Evolutionary conservation across 352 stramenopile genomes (phyloP).

Genomic region (Phytopythium mirpurense): DNA sequence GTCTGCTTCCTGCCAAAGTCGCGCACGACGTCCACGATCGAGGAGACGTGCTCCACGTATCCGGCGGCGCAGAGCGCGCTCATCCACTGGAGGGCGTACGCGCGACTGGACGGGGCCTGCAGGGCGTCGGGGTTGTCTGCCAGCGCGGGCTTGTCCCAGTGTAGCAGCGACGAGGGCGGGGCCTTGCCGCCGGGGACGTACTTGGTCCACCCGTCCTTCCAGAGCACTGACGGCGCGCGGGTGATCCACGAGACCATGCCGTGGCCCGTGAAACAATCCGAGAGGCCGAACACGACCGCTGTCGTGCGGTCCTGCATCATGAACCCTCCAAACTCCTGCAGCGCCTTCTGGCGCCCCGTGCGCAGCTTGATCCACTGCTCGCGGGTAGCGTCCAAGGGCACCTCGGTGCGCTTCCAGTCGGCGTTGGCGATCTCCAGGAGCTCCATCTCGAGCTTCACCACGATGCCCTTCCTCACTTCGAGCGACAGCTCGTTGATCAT

Average conservation of each 20-base stretch:
- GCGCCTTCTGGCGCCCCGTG: constrained; percentile 30
- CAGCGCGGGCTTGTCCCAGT: constrained; percentile 29
- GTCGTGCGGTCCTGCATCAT: constrained; percentile 51
- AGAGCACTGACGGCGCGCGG: constrained; percentile 33
- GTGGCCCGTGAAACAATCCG: constrained; percentile 54
- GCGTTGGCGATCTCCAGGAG: constrained; percentile 44
- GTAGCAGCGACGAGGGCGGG: constrained; percentile 17
- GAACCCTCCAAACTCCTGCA: constrained; percentile 38
- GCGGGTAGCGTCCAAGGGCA: constrained; percentile 12
- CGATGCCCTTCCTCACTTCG: constrained; percentile 48
- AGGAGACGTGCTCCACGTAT: constrained; percentile 48
- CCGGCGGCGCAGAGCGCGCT: constrained; percentile 52
- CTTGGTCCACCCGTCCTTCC: constrained; percentile 46
- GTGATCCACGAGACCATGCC: constrained; percentile 62
- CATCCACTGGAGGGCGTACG: constrained; percentile 44
- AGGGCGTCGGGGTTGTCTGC: constrained; percentile 45
- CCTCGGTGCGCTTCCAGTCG: constrained; percentile 12
- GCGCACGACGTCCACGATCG: constrained; percentile 3
- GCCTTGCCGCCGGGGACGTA: constrained; percentile 32
- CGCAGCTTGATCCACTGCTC: constrained; percentile 53
- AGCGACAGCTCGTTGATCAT: constrained; percentile 50
- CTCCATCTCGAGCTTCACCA: constrained; percentile 59
- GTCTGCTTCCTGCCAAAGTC: constrained; percentile 32
- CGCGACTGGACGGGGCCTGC: constrained; percentile 24
- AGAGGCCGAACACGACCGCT: constrained; percentile 22